phyloP scores from a whole-genome alignment of 257 asterid species.

The Fraxinus anomala region DNA sequence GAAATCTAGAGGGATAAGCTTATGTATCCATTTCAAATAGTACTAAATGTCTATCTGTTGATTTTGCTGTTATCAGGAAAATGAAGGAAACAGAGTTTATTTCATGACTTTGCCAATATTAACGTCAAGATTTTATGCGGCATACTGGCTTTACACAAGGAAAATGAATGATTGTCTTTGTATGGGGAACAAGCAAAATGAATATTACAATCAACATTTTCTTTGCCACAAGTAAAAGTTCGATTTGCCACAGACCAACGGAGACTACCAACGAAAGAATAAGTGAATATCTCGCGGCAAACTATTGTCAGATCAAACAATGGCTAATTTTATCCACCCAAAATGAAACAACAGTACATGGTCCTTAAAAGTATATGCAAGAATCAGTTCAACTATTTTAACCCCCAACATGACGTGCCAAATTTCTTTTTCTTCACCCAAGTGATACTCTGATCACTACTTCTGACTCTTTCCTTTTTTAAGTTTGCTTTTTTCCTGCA shows the following conservation, averaged over 20 bases:
- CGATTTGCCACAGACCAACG: neutral
- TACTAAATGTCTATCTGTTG: neutral
- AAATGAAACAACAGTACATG: constrained; percentile 26
- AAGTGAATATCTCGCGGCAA: neutral
- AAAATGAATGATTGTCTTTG: neutral
- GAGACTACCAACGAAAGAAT: neutral
- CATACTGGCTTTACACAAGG: neutral
- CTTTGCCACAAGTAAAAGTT: neutral
- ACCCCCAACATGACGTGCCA: neutral
- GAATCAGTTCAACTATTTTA: constrained; percentile 15
- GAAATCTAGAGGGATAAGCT: neutral
- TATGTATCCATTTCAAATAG: neutral
- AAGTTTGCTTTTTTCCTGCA: constrained; percentile 78
- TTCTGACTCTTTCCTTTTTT: constrained; percentile 68
- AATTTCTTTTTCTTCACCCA: neutral
- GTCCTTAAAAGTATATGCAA: constrained; percentile 33
- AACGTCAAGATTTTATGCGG: neutral
- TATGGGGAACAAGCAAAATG: neutral
- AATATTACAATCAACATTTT: neutral
- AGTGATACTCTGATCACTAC: constrained; percentile 11
- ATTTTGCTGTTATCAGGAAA: neutral
- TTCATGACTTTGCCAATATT: neutral
- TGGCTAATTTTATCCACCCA: constrained; percentile 17
- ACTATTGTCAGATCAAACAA: constrained; percentile 6
- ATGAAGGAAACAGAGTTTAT: constrained; percentile 1